A percentile compares a stretch with the other conserved stretches of the same genome.
Evolutionary conservation across 2,329 filamentous ascomycete genomes (phyloP).

Genomic region (Aspergillus spinulosporus): DNA sequence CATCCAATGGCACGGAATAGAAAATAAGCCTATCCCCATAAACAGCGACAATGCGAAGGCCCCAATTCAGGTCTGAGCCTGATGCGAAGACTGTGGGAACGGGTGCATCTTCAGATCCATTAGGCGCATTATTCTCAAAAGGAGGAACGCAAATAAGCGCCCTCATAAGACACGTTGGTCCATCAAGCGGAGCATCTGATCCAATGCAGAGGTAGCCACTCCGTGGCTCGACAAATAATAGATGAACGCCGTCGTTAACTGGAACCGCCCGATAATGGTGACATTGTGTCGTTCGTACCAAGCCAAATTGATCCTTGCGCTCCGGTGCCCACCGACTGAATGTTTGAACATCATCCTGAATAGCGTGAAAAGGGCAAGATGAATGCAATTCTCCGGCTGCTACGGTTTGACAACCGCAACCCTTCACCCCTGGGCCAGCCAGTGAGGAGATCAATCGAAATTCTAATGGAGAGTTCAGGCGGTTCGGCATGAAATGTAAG

Average conservation of each 20-base stretch:
- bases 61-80: constrained; percentile 58
- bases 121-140: constrained; percentile 18
- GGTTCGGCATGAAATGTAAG: constrained; percentile 60
- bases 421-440: constrained; percentile 41
- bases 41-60: constrained; percentile 59
- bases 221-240: constrained; percentile 64
- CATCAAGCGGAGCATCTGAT: constrained; percentile 60
- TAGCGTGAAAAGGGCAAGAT: constrained; percentile 32
- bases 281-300: constrained; percentile 47
- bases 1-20: constrained; percentile 62
- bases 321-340: constrained; percentile 28
- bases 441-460: constrained; percentile 64
- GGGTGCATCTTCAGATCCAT: constrained; percentile 24
- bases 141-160: constrained; percentile 58
- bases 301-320: constrained; percentile 28
- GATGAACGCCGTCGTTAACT: constrained; percentile 64
- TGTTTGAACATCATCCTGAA: constrained; percentile 27
- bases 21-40: constrained; percentile 57
- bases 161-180: constrained; percentile 58
- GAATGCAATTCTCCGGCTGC: constrained; percentile 22
- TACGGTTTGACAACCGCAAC: constrained; percentile 32
- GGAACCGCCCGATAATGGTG: constrained; percentile 66
- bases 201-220: constrained; percentile 61
- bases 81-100: constrained; percentile 57
- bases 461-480: constrained; percentile 54